A percentile compares a stretch with the other conserved stretches of the same genome.
Conservation (phyloP, 2,329 filamentous ascomycete species). For the Endoconidiophora laricicola region DNA sequence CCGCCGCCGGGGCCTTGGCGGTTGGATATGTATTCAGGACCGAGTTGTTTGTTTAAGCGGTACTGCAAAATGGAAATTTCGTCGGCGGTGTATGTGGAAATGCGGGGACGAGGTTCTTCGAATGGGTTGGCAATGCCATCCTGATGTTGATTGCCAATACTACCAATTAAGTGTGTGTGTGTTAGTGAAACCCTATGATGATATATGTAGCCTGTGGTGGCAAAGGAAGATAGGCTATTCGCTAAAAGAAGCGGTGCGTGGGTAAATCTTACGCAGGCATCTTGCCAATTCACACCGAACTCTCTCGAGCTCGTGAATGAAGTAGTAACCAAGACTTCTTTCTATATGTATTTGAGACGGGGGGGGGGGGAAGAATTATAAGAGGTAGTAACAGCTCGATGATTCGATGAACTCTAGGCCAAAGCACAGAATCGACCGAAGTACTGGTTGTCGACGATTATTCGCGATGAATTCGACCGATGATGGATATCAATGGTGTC, state of each 20-base stretch:
- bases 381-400: too few species aligned
- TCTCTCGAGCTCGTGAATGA: too few species aligned
- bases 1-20: constrained; percentile 67
- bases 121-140: constrained; percentile 56
- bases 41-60: constrained; percentile 80
- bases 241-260: background rate
- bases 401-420: too few species aligned
- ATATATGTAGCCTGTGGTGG: too few species aligned
- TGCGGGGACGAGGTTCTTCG: constrained; percentile 48
- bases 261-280: constrained; percentile 29
- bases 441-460: too few species aligned
- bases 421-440: too few species aligned
- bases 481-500: too few species aligned
- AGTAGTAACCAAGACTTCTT: too few species aligned
- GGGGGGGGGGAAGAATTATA: too few species aligned
- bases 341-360: too few species aligned
- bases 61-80: constrained; percentile 79
- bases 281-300: constrained; percentile 11
- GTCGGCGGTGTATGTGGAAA: constrained; percentile 71
- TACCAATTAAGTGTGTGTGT: constrained; percentile 19
- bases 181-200: too few species aligned
- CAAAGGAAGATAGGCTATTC: background rate
- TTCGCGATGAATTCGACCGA: too few species aligned
- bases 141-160: constrained; percentile 53
- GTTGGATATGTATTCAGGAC: constrained; percentile 87